Conservation (phyloP, 1,284 basidiomycete species). For the Ganoderma lucidum region DNA sequence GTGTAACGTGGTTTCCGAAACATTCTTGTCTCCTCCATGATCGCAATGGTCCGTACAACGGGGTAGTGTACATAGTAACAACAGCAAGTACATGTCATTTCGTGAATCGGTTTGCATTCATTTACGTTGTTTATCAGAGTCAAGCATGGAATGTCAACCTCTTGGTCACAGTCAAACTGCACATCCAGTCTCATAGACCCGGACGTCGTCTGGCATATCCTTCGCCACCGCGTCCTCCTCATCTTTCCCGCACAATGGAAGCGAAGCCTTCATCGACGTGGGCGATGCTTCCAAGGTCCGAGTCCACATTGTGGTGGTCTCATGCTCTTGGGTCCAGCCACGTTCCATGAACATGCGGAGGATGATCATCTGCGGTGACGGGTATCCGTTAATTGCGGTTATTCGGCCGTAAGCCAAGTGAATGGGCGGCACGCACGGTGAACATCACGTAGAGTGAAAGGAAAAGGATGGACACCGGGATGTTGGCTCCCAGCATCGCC, state of each 20-base stretch:
- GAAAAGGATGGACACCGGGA: constrained; percentile 21
- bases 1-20: background rate
- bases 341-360: constrained; percentile 17
- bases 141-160: background rate
- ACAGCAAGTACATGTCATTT: no score
- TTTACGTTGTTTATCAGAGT: background rate
- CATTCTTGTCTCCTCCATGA: no score
- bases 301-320: background rate
- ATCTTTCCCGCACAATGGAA: background rate
- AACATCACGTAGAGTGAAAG: constrained; percentile 30
- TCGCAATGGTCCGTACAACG: no score
- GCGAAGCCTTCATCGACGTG: background rate
- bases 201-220: background rate
- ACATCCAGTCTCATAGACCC: background rate
- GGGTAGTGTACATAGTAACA: no score
- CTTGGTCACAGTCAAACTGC: background rate
- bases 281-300: background rate
- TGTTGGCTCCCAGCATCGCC: constrained; percentile 20
- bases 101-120: background rate
- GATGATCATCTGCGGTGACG: constrained; percentile 24
- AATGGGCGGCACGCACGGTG: constrained; percentile 16
- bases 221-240: background rate
- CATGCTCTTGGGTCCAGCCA: background rate
- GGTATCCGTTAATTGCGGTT: background rate
- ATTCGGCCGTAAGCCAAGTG: background rate